Percentiles rank a stretch among this genome's conserved stretches.
Conservation (phyloP, 1,139 yeast genomes). For the Sugiyamaella novakii region DNA sequence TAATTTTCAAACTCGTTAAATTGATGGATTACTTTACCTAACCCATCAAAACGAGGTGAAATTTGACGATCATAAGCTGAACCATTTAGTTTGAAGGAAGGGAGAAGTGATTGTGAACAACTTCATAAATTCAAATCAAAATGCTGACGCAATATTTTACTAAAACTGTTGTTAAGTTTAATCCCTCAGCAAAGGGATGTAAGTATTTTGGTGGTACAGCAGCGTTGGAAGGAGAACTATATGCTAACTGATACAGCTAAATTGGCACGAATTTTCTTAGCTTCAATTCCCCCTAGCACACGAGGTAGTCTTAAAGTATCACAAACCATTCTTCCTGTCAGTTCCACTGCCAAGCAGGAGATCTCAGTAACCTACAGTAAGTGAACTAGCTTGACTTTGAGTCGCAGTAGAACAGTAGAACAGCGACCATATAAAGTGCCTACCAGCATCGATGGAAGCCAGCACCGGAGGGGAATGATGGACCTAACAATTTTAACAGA, state of each 20-base stretch:
- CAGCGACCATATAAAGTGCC: no score
- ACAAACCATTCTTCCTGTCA: constrained; percentile 36
- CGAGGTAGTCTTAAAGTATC: constrained; percentile 37
- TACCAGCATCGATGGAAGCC: no score
- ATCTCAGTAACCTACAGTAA: constrained; percentile 70
- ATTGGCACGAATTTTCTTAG: constrained; percentile 75
- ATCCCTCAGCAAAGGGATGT: constrained; percentile 72
- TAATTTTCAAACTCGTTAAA: no score
- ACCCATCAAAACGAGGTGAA: constrained; percentile 5
- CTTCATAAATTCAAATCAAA: background rate
- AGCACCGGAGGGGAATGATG: no score
- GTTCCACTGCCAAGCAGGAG: constrained; percentile 54
- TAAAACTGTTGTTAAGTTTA: constrained; percentile 73
- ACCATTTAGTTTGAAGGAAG: background rate
- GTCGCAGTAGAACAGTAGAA: no score
- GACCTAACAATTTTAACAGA: constrained; percentile 39
- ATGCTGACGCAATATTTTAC: constrained; percentile 89
- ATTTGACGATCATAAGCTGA: constrained; percentile 11
- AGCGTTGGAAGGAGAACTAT: no score
- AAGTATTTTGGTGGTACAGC: no score
- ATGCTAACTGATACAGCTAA: constrained; percentile 50
- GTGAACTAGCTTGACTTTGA: no score
- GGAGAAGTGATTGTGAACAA: no score
- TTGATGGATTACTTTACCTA: constrained; percentile 2
- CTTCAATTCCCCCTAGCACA: constrained; percentile 68